phyloP scores from a whole-genome alignment of 1,284 basidiomycete species.

The Leccinum pachyderme region DNA sequence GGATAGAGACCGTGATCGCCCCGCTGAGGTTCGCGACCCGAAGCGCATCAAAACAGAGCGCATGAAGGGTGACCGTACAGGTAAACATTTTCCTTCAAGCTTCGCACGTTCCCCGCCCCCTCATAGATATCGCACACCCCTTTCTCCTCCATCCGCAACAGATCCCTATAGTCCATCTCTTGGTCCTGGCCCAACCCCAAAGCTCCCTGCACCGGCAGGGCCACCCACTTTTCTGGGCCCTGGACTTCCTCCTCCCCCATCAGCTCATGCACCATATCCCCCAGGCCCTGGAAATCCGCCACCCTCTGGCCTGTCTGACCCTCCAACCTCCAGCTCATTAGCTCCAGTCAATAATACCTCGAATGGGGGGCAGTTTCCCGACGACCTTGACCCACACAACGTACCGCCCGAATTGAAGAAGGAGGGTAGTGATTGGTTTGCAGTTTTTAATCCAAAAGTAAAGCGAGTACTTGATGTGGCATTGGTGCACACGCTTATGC shows the following conservation, averaged over 20 bases:
- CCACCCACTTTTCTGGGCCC: conserved; percentile 38
- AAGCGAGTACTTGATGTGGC: conserved; percentile 85
- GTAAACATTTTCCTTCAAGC: conserved; percentile 31
- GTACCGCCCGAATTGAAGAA: conserved; percentile 61
- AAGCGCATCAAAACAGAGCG: conserved; percentile 49
- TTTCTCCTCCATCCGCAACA: conserved; percentile 23
- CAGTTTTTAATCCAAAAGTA: conserved; percentile 86
- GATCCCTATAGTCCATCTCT: conserved; percentile 38
- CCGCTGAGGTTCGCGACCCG: conserved; percentile 39
- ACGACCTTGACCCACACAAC: conserved; percentile 46
- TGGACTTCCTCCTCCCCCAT: conserved; percentile 36
- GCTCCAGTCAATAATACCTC: conserved; percentile 28
- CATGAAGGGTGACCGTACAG: conserved; percentile 40
- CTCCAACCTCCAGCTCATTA: conserved; percentile 23
- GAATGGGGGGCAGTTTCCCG: conserved; percentile 40
- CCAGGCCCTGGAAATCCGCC: conserved; percentile 37
- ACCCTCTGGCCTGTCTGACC: conserved; percentile 29
- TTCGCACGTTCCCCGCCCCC: conserved; percentile 27
- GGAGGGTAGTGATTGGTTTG: conserved; percentile 94
- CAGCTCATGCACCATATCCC: conserved; percentile 36
- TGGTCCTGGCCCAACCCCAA: conserved; percentile 34
- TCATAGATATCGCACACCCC: conserved; percentile 29
- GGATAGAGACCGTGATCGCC: conserved; percentile 36
- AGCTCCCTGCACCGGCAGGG: conserved; percentile 30
- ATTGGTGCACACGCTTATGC: conserved; percentile 87